These are phyloP conservation scores for Vitis riparia DNA, from an alignment of 164 flowering plant genomes.

Conservation along the genomic window DNA sequence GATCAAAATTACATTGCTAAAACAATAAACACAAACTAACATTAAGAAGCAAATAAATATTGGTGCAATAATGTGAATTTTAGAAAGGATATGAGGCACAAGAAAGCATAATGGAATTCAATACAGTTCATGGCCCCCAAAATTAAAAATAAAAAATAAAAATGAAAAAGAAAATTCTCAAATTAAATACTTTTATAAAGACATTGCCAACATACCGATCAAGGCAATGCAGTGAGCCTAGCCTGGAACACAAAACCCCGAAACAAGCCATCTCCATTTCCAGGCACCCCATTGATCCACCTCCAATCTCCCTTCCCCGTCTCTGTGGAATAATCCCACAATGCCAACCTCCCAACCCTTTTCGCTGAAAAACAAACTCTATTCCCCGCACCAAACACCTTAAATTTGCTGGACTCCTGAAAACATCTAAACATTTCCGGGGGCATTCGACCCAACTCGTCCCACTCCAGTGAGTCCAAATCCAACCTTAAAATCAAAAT, in stretches of 20 bases:
- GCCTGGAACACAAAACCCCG: conserved; percentile 85
- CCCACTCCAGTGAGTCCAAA: conserved; percentile 86
- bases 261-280: conserved; percentile 62
- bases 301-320: conserved; percentile 59
- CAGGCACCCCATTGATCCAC: conserved; percentile 80
- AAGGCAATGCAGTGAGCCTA: conserved; percentile 53
- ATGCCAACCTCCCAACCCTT: conserved; percentile 63
- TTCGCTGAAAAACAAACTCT: conserved; percentile 82
- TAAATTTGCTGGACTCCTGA: conserved; percentile 73
- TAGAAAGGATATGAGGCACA: no score
- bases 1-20: no score
- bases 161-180: no score
- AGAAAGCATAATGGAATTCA: no score
- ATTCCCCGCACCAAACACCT: conserved; percentile 89
- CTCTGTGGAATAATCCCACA: conserved; percentile 59
- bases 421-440: conserved; percentile 65
- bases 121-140: no score
- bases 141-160: no score
- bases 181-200: no score
- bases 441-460: conserved; percentile 92
- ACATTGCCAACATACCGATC: conserved; percentile 15
- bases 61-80: no score
- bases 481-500: conserved; percentile 76
- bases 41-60: no score
- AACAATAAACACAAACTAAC: no score